Evolutionary conservation across 2,329 filamentous ascomycete species (phyloP).

Genomic region (Macrophomina tecta): DNA sequence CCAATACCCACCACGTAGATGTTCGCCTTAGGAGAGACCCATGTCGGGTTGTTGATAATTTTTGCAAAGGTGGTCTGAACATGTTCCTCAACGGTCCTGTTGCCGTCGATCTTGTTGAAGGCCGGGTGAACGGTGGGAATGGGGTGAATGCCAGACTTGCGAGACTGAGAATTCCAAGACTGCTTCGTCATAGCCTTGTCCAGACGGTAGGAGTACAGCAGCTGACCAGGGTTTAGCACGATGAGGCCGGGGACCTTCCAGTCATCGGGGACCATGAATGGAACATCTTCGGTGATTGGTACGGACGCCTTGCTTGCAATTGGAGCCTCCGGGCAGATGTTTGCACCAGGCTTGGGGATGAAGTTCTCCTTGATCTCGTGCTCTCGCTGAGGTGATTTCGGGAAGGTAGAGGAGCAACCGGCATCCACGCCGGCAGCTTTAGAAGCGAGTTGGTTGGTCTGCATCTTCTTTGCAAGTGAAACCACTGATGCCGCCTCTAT

Average conservation of each 20-base stretch:
- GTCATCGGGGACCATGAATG: slow-evolving; percentile 9
- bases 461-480: slow-evolving; percentile 61
- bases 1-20: slow-evolving; percentile 73
- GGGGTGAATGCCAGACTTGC: slow-evolving; percentile 57
- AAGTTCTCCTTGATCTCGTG: slow-evolving; percentile 14
- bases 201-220: slow-evolving; percentile 74
- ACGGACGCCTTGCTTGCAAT: slow-evolving; percentile 25
- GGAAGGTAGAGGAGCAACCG: not conserved
- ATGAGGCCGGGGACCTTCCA: slow-evolving; percentile 64
- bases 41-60: slow-evolving; percentile 57
- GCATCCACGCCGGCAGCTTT: not conserved
- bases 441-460: not conserved
- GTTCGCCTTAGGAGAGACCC: slow-evolving; percentile 57
- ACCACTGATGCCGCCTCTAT: slow-evolving; percentile 74
- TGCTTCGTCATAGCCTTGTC: slow-evolving; percentile 64
- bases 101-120: slow-evolving; percentile 68
- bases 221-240: slow-evolving; percentile 78
- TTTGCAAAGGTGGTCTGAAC: slow-evolving; percentile 70
- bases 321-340: not conserved
- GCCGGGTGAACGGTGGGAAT: slow-evolving; percentile 44
- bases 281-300: slow-evolving; percentile 20
- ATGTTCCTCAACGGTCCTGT: slow-evolving; percentile 65
- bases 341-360: slow-evolving; percentile 6
- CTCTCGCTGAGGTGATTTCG: not conserved
- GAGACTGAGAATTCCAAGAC: slow-evolving; percentile 65